Base-by-base conservation (phyloP, 202 grass and related monocot species). In the Digitaria exilis region DNA sequence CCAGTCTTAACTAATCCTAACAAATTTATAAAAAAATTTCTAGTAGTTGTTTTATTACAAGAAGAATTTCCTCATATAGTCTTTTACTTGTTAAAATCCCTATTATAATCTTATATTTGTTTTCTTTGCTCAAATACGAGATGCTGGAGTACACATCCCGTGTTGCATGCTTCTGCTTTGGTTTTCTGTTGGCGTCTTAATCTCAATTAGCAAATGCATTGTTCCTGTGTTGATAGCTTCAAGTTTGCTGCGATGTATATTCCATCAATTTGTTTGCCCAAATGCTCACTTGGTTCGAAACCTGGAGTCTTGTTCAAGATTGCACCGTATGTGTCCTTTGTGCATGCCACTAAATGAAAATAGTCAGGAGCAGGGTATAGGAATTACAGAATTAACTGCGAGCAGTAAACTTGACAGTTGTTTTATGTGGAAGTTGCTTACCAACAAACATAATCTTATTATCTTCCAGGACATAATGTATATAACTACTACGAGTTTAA, bases 291-390 rank as follows among this genome's bases (percentile, higher is more conserved):
- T 32, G 11, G 29, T 65, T 75, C 65, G 13, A 21, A 48, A 22
- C 6, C 5, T 28, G 3, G n/a, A 25, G 7, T 69, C 22, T 9
- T 48, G 35, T 18, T 10, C 13, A 7, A 21, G 57, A 70, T 28
- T 75, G 22, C 17, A 41, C 41, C 4, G 18, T 65, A 37, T 17
- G 3, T 39, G 2, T 75, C 5, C 19, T 51, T 6, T 52, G 65
- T 69, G 13, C 52, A 4, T 72, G 32, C 1, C 50, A 81, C 65
- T n/a, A 15, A 65, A 45, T 70, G 51, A 80, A 80, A 65, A 49
- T 35, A 17, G 45, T 7, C 21, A 50, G 70, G 11, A 24, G 67
- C 3, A 5, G 16, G 44, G 30, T 41, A 57, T 39, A 35, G 56
- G 26, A 64, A 31, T 78, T 35, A 1, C 3, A 2, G 17, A 9